Evolutionary conservation across 75 land plant species (phyloP).

Genomic region (Selaginella moellendorffii): DNA sequence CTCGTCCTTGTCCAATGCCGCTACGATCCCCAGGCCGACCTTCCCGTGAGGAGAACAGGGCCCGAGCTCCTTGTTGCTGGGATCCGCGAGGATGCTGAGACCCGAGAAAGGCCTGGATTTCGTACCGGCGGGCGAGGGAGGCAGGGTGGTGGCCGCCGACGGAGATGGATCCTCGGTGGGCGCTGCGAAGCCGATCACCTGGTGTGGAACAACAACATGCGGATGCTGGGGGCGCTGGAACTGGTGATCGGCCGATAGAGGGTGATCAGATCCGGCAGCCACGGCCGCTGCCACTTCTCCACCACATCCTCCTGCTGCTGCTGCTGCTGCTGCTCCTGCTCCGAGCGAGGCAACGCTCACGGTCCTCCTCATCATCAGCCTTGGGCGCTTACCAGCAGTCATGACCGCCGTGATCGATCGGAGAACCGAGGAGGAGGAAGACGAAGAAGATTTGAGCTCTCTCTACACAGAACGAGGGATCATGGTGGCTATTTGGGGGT

Average conservation of each 20-base stretch:
- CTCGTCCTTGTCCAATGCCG: background rate
- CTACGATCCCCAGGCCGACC: background rate
- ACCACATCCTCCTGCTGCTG: no score
- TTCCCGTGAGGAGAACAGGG: background rate
- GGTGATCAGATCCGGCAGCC: no score
- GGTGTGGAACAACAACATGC: background rate
- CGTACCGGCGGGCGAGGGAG: background rate
- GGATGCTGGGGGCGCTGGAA: slow-evolving; percentile 10
- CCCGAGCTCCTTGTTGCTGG: background rate
- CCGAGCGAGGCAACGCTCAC: slow-evolving; percentile 50
- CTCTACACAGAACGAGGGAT: background rate
- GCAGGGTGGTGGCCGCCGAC: background rate
- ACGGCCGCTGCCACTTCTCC: no score
- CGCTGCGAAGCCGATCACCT: slow-evolving; percentile 12
- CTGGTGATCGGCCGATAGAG: slow-evolving; percentile 4
- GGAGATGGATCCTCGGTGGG: no score
- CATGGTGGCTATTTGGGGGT: no score
- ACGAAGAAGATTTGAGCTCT: background rate
- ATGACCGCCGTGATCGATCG: no score
- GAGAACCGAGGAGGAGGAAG: no score
- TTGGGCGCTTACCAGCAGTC: slow-evolving; percentile 34
- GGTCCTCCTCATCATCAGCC: slow-evolving; percentile 43
- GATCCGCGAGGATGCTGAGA: background rate
- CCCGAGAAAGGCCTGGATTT: slow-evolving; percentile 2
- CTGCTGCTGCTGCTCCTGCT: slow-evolving; percentile 1